Conservation (phyloP, 129 eudicot species). For the Escallonia herrerae region DNA sequence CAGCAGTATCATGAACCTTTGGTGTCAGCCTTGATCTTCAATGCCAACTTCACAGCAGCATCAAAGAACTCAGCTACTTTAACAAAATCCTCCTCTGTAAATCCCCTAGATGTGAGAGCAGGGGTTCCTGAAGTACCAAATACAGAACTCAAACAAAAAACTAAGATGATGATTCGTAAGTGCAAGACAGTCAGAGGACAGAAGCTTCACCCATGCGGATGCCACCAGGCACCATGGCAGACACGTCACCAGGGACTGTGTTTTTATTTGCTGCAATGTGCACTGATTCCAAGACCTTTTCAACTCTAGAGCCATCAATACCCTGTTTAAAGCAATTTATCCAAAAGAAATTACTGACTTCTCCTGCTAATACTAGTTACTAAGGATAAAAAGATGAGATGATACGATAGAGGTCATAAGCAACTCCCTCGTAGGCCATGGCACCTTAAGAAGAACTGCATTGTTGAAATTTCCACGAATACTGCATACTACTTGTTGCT, state of each 20-base stretch:
- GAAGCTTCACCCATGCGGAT: slow-evolving; percentile 76
- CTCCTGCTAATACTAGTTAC: neutral
- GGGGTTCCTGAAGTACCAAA: slow-evolving; percentile 57
- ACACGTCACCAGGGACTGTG: slow-evolving; percentile 93
- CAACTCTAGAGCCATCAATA: slow-evolving; percentile 95
- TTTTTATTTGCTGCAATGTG: slow-evolving; percentile 97
- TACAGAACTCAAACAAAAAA: too few species aligned
- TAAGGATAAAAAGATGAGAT: neutral
- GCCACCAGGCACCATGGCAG: slow-evolving; percentile 99
- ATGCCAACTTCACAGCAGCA: slow-evolving; percentile 71
- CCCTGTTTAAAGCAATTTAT: slow-evolving; percentile 36
- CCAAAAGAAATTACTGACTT: neutral
- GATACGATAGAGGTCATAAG: neutral
- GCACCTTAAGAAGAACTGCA: neutral
- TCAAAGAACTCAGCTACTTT: slow-evolving; percentile 81
- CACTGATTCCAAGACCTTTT: slow-evolving; percentile 75
- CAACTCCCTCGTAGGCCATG: neutral
- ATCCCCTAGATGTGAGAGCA: slow-evolving; percentile 92
- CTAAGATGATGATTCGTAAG: too few species aligned
- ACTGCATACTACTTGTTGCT: neutral
- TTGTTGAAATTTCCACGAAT: neutral
- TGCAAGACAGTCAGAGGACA: neutral
- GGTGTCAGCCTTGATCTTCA: slow-evolving; percentile 57
- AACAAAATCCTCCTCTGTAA: slow-evolving; percentile 72
- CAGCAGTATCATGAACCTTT: slow-evolving; percentile 27